Conservation (phyloP, 2,329 filamentous ascomycete genomes). For the Penicillium sp. region DNA sequence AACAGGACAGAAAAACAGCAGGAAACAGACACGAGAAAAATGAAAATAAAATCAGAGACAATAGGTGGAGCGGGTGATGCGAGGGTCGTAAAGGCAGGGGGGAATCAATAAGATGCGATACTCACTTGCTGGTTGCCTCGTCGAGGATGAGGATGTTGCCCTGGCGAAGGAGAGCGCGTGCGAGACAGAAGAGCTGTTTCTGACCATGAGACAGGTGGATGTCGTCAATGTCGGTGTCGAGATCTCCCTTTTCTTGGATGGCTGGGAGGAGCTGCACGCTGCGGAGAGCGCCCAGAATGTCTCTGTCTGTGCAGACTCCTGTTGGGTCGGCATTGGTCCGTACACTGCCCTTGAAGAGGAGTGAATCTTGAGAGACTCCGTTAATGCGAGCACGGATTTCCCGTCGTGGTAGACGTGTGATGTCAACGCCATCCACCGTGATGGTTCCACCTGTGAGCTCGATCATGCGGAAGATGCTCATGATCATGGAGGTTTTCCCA, state of each 20-base stretch:
- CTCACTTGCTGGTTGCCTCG: slow-evolving; percentile 47
- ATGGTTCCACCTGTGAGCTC: slow-evolving; percentile 46
- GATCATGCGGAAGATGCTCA: slow-evolving; percentile 49
- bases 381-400: slow-evolving; percentile 47
- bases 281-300: slow-evolving; percentile 42
- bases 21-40: neutral
- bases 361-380: slow-evolving; percentile 50
- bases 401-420: slow-evolving; percentile 43
- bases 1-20: slow-evolving; percentile 1
- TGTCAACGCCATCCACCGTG: slow-evolving; percentile 48
- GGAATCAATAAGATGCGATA: slow-evolving; percentile 15
- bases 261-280: slow-evolving; percentile 43
- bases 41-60: slow-evolving; percentile 1
- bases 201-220: slow-evolving; percentile 62
- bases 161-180: slow-evolving; percentile 59
- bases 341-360: slow-evolving; percentile 47
- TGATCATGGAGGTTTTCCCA: slow-evolving; percentile 49
- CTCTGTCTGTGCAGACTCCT: slow-evolving; percentile 33
- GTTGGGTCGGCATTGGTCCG: slow-evolving; percentile 47
- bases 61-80: slow-evolving; percentile 6
- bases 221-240: slow-evolving; percentile 51
- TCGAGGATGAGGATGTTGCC: slow-evolving; percentile 51
- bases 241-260: slow-evolving; percentile 43
- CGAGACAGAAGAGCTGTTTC: slow-evolving; percentile 67
- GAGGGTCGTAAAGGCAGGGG: slow-evolving; percentile 18